A percentile compares a stretch with the other conserved stretches of the same genome.
These are phyloP conservation scores for Themeda triandra DNA, from an alignment of 176 grass and related monocot genomes.

Conservation along the genomic window DNA sequence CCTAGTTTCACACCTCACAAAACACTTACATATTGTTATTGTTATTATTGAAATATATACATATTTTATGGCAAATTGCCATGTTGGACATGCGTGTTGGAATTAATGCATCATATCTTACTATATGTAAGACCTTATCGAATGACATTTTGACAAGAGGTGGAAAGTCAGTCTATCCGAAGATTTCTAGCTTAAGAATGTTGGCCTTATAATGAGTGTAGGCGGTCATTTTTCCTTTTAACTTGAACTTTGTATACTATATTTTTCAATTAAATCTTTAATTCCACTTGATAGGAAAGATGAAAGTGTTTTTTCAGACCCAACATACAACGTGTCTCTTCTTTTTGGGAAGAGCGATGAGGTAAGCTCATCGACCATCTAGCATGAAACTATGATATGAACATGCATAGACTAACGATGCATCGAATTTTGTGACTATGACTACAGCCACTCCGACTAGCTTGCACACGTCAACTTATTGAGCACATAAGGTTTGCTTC, in stretches of 20 bases:
- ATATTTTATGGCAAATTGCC: background rate
- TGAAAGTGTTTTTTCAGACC: slow-evolving; percentile 79
- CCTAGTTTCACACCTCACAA: too few relatives aligned
- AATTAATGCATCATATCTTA: background rate
- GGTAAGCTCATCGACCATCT: slow-evolving; percentile 26
- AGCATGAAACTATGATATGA: background rate
- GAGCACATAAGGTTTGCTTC: too few relatives aligned
- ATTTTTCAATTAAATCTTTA: background rate
- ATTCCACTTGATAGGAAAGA: slow-evolving; percentile 59
- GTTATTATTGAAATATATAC: background rate
- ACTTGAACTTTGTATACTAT: background rate
- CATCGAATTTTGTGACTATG: slow-evolving; percentile 25
- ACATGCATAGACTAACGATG: slow-evolving; percentile 3
- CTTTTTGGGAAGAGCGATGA: slow-evolving; percentile 98
- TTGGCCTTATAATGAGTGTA: too few relatives aligned
- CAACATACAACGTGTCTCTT: slow-evolving; percentile 77
- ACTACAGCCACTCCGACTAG: slow-evolving; percentile 64
- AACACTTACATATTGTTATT: background rate
- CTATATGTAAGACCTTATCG: background rate
- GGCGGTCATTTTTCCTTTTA: too few relatives aligned
- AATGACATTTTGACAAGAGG: slow-evolving; percentile 2
- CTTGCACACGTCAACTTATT: slow-evolving; percentile 86
- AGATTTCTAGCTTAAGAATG: too few relatives aligned
- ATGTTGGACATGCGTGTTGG: background rate
- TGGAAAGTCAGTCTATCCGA: too few relatives aligned